These are phyloP conservation scores for Corylus avellana DNA, from an alignment of 306 rosid species.

Conservation along the genomic window DNA sequence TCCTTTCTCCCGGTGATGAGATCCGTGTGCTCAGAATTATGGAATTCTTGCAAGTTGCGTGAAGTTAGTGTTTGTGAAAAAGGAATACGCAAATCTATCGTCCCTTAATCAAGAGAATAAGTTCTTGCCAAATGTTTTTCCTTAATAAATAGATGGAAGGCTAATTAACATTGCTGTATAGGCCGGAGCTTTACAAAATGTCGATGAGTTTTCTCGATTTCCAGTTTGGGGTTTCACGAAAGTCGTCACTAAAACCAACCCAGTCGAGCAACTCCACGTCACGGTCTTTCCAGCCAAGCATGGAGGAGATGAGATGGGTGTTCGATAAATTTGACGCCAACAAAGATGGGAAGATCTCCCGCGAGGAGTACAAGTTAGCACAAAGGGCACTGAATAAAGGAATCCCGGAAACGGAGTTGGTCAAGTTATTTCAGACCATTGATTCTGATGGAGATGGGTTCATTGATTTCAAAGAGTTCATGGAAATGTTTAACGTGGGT, in stretches of 20 bases:
- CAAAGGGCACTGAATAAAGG: conserved; percentile 46
- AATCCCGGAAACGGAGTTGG: conserved; percentile 45
- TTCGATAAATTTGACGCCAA: conserved; percentile 71
- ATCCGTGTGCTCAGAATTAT: neutral
- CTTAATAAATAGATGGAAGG: no score
- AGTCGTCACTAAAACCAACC: conserved; percentile 25
- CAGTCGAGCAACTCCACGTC: conserved; percentile 35
- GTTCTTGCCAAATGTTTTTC: no score
- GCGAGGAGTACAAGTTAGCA: conserved; percentile 68
- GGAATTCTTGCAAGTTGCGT: conserved; percentile 6
- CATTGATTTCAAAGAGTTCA: conserved; percentile 64
- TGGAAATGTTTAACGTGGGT: conserved; percentile 50
- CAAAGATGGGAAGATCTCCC: conserved; percentile 67
- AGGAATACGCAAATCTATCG: neutral
- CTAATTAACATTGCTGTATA: no score
- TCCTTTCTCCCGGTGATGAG: neutral
- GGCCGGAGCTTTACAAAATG: conserved; percentile 21
- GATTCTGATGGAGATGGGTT: conserved; percentile 77
- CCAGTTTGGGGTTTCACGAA: conserved; percentile 34
- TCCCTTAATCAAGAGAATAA: no score
- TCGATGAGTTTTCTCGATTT: conserved; percentile 48
- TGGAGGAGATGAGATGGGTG: conserved; percentile 68
- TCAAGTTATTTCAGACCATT: conserved; percentile 48
- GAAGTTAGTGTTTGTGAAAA: conserved; percentile 19
- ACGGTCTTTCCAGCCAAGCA: conserved; percentile 33